Evolutionary conservation across 768 basidiomycete genomes (phyloP).

Genomic region (Boletus fagicola): DNA sequence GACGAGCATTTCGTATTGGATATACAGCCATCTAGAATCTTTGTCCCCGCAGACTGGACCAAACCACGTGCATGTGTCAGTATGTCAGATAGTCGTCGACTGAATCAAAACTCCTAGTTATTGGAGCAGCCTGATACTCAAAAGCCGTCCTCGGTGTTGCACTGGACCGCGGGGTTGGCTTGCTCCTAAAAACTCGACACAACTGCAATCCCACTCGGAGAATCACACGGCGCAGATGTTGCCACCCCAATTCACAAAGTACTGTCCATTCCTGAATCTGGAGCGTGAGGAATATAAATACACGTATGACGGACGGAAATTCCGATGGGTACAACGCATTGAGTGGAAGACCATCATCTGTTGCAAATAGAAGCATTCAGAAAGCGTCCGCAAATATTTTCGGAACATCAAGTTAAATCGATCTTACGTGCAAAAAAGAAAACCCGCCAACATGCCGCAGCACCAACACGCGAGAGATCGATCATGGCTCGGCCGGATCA

Average conservation of each 20-base stretch:
- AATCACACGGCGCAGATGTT: background rate
- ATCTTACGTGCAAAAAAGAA: background rate
- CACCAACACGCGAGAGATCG: background rate
- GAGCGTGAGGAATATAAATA: background rate
- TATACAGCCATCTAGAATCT: background rate
- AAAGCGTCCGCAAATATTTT: background rate
- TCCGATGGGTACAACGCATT: background rate
- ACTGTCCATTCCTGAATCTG: background rate
- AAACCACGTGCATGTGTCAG: background rate
- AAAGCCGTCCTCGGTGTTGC: background rate
- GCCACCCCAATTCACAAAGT: background rate
- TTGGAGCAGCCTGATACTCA: background rate
- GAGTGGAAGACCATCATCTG: background rate
- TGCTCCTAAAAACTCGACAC: background rate
- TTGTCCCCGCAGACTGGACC: background rate
- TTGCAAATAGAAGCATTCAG: background rate
- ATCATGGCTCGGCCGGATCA: conserved; percentile 5
- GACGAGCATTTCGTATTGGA: background rate
- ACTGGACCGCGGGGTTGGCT: background rate
- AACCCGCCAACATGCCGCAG: background rate
- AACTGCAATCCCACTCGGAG: background rate
- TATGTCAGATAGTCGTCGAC: background rate
- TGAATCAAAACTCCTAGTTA: background rate
- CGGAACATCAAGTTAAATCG: background rate
- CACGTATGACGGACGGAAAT: background rate